Base-by-base conservation (phyloP, 768 basidiomycete species). In the Exidia glandulosa region DNA sequence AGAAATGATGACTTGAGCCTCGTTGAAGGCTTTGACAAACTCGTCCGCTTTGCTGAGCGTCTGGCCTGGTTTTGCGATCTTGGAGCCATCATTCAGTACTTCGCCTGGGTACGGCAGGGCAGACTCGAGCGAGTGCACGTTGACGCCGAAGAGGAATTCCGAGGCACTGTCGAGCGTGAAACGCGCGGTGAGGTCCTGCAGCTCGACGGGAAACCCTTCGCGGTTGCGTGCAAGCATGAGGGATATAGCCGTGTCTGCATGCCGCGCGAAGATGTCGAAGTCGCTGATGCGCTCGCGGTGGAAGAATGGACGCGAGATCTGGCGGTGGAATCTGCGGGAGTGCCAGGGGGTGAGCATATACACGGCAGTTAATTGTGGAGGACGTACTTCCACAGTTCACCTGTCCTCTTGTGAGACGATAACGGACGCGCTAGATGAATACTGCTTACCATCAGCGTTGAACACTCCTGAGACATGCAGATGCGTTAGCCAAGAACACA, bases 301-400 rank as follows among this genome's bases (percentile, higher is more conserved):
- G 72, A 89, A 88, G 74, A 88, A 87, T 0, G 86, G 86, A 0
- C 87, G 80, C 0, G 84, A 83, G 74, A 88, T 84, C 3, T 76
- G 65, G 10, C 86, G 81, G 67, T 87, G 85, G 64, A 85, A 79
- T 66, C 32, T 74, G 74, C 0, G 66, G 33, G 23, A 84, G 74
- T 0, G 71, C 76, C n/a, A 70, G 67, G 37, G 66, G 63, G 37
- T 5, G 31, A 45, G 0, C 10, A n/a, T 12, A 6, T 12, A 14
- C 19, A 23, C 33, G 16, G 63, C n/a, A 5, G 13, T 12, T 29
- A n/a, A 1, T 33, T 23, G 10, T 31, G 62, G 19, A 41, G 41
- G 27, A 62, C 70, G 47, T 64, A 85, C 83, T 83, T 88, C 87
- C 87, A 88, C 70, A 81, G 75, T 1, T 85, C 82, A n/a, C 84